Percentiles rank a stretch among this genome's conserved stretches.
phyloP scores from a whole-genome alignment of 768 basidiomycete species.

The Austroboletus festivus region DNA sequence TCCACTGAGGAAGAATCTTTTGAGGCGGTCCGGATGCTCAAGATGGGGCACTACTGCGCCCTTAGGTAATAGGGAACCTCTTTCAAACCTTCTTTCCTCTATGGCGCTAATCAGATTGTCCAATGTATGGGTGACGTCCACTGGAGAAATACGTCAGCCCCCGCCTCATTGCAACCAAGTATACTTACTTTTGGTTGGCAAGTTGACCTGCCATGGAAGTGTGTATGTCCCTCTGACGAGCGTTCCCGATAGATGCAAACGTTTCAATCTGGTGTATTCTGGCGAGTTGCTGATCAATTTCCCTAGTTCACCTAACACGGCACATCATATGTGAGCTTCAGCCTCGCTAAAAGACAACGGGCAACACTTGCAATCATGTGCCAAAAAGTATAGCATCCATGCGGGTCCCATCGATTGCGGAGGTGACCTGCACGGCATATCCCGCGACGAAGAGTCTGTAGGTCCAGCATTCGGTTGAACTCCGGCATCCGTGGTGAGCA shows the following conservation, averaged over 20 bases:
- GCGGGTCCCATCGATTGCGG: slow-evolving; percentile 25
- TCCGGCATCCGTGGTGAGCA: too few species aligned
- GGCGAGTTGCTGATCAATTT: background rate
- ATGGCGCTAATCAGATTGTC: slow-evolving; percentile 20
- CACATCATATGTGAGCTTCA: background rate
- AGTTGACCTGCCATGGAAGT: slow-evolving; percentile 11
- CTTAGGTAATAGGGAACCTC: slow-evolving; percentile 14
- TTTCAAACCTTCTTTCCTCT: slow-evolving; percentile 14
- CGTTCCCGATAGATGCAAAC: slow-evolving; percentile 13
- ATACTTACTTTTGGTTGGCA: slow-evolving; percentile 15
- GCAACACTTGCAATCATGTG: slow-evolving; percentile 11
- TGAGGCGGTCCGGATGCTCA: slow-evolving; percentile 21
- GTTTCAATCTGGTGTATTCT: slow-evolving; percentile 17
- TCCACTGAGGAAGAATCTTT: slow-evolving; percentile 1
- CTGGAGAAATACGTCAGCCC: background rate
- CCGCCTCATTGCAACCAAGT: too few species aligned
- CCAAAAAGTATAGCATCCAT: slow-evolving; percentile 19
- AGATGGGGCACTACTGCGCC: slow-evolving; percentile 18
- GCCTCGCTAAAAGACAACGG: background rate
- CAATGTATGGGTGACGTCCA: slow-evolving; percentile 12
- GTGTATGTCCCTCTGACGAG: slow-evolving; percentile 16
- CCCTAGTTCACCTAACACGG: slow-evolving; percentile 11
- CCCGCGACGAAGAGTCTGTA: too few species aligned
- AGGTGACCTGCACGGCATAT: background rate
- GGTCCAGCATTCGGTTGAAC: too few species aligned